Base-by-base conservation (phyloP, 164 flowering plant species). In the Tetrastigma voinierianum region DNA sequence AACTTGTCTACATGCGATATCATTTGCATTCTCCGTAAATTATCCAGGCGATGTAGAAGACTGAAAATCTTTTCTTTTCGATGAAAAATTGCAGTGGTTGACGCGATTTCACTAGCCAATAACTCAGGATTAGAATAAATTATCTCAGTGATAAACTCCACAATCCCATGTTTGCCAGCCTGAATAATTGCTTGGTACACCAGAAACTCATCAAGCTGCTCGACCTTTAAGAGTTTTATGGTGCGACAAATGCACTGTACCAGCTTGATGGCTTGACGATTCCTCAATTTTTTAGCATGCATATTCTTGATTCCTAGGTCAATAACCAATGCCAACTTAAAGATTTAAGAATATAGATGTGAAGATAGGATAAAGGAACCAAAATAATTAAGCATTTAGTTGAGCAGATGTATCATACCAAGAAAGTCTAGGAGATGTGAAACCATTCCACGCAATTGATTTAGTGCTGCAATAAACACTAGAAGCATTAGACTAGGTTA, bases 51-150 rank as follows among this genome's bases (percentile, higher is more conserved):
- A 43, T 72, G 58, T 10, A 76, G 57, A 9, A 76, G 79, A 51
- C 61, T 72, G 19, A 72, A 76, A 2, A 76, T 58, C 48, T 76
- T 72, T 25, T 69, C 76, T 23, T 76, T 76, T 15, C 79, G 75
- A 20, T 61, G 52, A 2, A 48, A 12, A 1, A 69, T 23, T 18
- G 79, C 76, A 18, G 21, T 44, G 0, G 45, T n/a, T n/a, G n/a
- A n/a, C n/a, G n/a, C n/a, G n/a, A n/a, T 65, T 10, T 11, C 19
- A 13, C 32, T 40, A 64, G 61, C 56, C 46, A 72, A 2, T 1
- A 76, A 25, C 1, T 62, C 66, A 9, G 79, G 76, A 24, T 55
- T 24, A 17, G 47, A 19, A 23, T 52, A 52, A 19, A 46, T 52
- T 0, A 72, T 19, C 62, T 57, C 68, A 3, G 14, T 32, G 7